phyloP scores from a whole-genome alignment of 2,329 filamentous ascomycete genomes.

The Cordyceps cicadae region DNA sequence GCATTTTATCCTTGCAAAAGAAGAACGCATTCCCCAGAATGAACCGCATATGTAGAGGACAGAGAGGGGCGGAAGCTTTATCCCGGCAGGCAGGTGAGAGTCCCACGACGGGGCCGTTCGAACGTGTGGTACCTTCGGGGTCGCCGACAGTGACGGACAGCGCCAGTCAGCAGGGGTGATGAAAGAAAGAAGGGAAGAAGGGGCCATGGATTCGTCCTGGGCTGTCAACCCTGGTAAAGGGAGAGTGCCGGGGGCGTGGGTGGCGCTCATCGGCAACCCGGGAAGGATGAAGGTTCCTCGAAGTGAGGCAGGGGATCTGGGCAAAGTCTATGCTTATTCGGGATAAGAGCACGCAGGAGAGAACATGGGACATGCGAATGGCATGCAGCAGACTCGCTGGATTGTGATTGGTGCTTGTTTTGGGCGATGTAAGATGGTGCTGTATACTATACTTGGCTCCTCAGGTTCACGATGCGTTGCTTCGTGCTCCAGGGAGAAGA shows the following conservation, averaged over 20 bases:
- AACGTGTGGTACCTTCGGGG: not conserved
- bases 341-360: not conserved
- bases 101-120: not conserved
- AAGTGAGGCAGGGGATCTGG: not conserved
- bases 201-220: not conserved
- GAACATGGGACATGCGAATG: too few species aligned
- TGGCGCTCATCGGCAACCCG: not conserved
- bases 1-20: not conserved
- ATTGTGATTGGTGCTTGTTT: not conserved
- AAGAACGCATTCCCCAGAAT: not conserved
- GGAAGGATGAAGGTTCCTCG: not conserved
- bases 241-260: not conserved
- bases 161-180: constrained; percentile 1
- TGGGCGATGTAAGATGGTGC: not conserved
- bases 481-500: too few species aligned
- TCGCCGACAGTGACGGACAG: not conserved
- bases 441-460: not conserved
- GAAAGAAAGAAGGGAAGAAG: not conserved
- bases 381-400: not conserved
- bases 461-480: too few species aligned
- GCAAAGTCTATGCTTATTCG: not conserved
- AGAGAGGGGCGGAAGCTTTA: not conserved
- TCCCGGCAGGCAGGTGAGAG: too few species aligned
- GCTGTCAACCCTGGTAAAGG: not conserved
- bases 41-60: not conserved